Base-by-base conservation (phyloP, 768 basidiomycete genomes). In the Boletus rufocinnamomeus region DNA sequence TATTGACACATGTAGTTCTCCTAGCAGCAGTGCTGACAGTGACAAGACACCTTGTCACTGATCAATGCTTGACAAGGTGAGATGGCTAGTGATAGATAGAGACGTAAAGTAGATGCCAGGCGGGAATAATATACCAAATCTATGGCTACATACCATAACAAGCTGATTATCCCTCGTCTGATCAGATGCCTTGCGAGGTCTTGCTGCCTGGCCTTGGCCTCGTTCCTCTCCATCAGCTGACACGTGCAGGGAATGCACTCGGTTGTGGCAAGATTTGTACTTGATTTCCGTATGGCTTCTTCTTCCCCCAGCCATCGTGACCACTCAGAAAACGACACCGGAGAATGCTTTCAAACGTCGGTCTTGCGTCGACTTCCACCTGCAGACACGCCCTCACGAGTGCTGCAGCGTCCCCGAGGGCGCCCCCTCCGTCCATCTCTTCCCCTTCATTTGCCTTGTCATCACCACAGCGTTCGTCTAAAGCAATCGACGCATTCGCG, bases 331-430 rank as follows among this genome's bases (percentile, higher is more conserved):
- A 98, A 30, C 87, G 82, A 72, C 86, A 88, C 66, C 87, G 79
- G 38, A 91, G 77, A 52, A 98, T 83, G 69, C 81, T 81, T 66
- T 94, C 92, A 69, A 96, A 97, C 6, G 89, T 88, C 17, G 96
- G 95, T 54, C 96, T 83, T 25, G 86, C 85, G 38, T 72, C 74
- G 40, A 91, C 81, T 38, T 90, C 86, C n/a, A 95, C 82, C 64
- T 86, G 85, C 45, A 98, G 78, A 73, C 97, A 98, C 35, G 88
- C 85, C 56, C 83, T 78, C 16, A 97, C 93, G 49, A 98, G 82
- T 34, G 84, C 85, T 45, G 91, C 87, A 2, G 93, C 97, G 66
- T 96, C 94, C 16, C 84, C 87, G 38, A 96, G 79, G 9, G 85
- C 80, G 6, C 93, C 90, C 37, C 94, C 95, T 4, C 91, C 92